Evolutionary conservation across 106 monocot species (phyloP), one percentile per base, ranked within the genome.

Genomic region (Platanthera guangdongensis): DNA sequence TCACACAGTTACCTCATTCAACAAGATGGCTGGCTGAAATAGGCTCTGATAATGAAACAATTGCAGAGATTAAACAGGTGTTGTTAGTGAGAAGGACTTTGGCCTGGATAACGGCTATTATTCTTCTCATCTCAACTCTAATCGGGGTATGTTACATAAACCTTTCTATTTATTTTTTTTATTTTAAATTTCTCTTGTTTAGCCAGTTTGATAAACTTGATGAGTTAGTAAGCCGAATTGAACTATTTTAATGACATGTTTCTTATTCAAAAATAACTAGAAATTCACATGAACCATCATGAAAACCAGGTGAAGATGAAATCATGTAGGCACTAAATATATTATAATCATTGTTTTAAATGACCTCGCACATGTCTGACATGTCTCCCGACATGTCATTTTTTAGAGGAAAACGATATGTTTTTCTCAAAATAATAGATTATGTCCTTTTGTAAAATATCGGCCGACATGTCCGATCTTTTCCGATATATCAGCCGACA

Each of bases 81-180:
- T 3, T 86, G 39, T 77, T 94, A 64, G 97, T 92, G 11, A 86
- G 97, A 73, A 71, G 57, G 51, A 94, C 11, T 79, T 85, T 94
- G 76, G 97, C 97, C 53, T 99, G 93, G 97, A 93, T 92, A 78
- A 99, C 97, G 48, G 97, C 89, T 18, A 82, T 99, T 75, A 94
- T 99, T 82, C 86, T 99, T 73, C 72, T 99, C 51, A 75, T 94
- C 13, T 94, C 91, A 25, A 88, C 91, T 72, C 74, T 99, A 30
- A 85, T 99, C 57, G 94, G 91, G 85, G 95, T 96, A 53, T 89
- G 82, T 60, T 60, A 28, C 47, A 70, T 47, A 19, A n/a, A 72
- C 10, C 45, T 47, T 47, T 45, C 47, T 47, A 47, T 70, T 70
- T 47, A 28, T 65, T n/a, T n/a, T n/a, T n/a, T n/a, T n/a, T n/a